Evolutionary conservation across 768 basidiomycete genomes (phyloP).

Genomic region (Trametes maxima): DNA sequence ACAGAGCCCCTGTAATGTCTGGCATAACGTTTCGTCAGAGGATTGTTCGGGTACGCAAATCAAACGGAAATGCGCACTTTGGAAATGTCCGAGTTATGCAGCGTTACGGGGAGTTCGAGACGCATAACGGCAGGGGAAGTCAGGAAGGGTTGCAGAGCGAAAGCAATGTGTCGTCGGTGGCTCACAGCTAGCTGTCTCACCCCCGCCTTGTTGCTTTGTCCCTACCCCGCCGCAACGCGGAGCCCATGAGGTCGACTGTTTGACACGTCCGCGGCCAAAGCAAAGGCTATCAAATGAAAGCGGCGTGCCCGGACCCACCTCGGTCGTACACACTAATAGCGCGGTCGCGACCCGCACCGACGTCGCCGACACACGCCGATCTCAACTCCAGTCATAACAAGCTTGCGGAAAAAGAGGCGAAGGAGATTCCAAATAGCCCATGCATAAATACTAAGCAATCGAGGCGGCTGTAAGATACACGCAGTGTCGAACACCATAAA

Average conservation of each 20-base stretch:
- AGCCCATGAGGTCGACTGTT: not conserved
- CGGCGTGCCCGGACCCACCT: not conserved
- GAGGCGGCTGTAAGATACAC: slow-evolving; percentile 14
- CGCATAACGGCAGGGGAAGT: slow-evolving; percentile 1
- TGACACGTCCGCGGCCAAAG: not conserved
- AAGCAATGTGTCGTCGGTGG: not conserved
- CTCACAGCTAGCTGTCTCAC: no score
- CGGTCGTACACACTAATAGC: no score
- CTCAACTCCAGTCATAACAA: not conserved
- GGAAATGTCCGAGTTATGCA: not conserved
- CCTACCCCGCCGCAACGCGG: not conserved
- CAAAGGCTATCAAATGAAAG: slow-evolving; percentile 2
- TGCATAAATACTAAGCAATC: slow-evolving; percentile 20
- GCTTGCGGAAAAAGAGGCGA: not conserved
- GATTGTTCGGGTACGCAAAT: not conserved
- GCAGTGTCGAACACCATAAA: not conserved
- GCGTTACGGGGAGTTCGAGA: not conserved
- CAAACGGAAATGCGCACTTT: not conserved
- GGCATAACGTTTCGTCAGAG: not conserved
- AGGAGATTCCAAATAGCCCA: not conserved
- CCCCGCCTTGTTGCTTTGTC: no score
- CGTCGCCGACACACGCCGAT: no score
- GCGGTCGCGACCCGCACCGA: not conserved
- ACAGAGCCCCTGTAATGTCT: not conserved
- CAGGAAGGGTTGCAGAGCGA: not conserved